Conservation (phyloP, 805 yeast species). For the Spathaspora passalidarum region DNA sequence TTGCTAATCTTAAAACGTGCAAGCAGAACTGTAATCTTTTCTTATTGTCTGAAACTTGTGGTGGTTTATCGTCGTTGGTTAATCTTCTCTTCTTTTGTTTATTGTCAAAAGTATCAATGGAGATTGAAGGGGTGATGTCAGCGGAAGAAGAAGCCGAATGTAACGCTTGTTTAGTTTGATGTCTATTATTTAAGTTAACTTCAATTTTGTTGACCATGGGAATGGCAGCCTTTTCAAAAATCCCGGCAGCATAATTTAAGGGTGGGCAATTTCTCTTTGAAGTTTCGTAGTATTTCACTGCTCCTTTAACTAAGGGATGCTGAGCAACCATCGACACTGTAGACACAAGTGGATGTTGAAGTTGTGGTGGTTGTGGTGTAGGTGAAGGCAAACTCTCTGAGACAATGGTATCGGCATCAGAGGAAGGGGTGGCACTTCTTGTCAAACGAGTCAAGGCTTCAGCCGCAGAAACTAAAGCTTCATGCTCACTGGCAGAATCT, state of each 20-base stretch:
- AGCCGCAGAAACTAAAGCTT: slow-evolving; percentile 37
- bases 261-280: slow-evolving; percentile 46
- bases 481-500: neutral
- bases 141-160: slow-evolving; percentile 5
- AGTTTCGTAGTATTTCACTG: slow-evolving; percentile 46
- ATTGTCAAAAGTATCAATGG: slow-evolving; percentile 6
- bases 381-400: slow-evolving; percentile 4
- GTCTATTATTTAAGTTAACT: slow-evolving; percentile 41
- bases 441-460: slow-evolving; percentile 40
- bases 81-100: slow-evolving; percentile 21
- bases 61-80: slow-evolving; percentile 8
- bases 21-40: slow-evolving; percentile 75
- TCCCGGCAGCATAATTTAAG: slow-evolving; percentile 59
- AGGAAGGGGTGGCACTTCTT: slow-evolving; percentile 17
- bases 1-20: slow-evolving; percentile 77
- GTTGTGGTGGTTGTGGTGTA: neutral
- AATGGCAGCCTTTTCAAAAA: slow-evolving; percentile 53
- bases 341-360: slow-evolving; percentile 36
- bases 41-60: slow-evolving; percentile 51
- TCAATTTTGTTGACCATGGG: slow-evolving; percentile 52
- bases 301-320: slow-evolving; percentile 46
- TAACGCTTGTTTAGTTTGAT: slow-evolving; percentile 18
- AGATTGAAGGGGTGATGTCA: slow-evolving; percentile 5
- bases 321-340: slow-evolving; percentile 35
- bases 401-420: slow-evolving; percentile 6